phyloP scores from a whole-genome alignment of 2,329 filamentous ascomycete species.

The Neocucurbitaria cava region DNA sequence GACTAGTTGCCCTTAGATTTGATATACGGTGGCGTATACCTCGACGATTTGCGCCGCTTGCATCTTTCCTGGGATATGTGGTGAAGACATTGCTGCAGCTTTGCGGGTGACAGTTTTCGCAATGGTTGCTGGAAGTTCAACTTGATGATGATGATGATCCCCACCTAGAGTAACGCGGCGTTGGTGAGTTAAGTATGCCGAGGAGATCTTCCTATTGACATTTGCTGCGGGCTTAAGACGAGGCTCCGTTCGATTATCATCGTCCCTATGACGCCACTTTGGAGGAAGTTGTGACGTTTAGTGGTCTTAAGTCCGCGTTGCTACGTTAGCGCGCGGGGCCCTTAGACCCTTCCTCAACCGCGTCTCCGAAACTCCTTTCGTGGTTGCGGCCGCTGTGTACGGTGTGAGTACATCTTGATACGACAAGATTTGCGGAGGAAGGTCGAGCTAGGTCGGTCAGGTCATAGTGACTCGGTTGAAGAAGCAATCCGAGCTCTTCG shows the following conservation, averaged over 20 bases:
- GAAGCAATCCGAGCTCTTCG: not conserved
- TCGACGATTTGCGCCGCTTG: conserved; percentile 57
- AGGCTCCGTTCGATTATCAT: not conserved
- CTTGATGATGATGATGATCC: too few relatives aligned
- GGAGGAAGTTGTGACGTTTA: not conserved
- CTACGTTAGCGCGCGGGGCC: not conserved
- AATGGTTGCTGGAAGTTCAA: not conserved
- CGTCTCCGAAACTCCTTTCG: not conserved
- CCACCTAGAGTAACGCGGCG: too few relatives aligned
- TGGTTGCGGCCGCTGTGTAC: not conserved
- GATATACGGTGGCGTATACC: conserved; percentile 28
- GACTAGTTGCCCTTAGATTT: not conserved
- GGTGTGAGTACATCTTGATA: not conserved
- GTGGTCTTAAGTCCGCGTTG: not conserved
- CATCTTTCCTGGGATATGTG: conserved; percentile 54
- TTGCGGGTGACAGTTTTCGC: not conserved
- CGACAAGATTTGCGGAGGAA: not conserved
- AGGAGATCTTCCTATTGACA: not conserved
- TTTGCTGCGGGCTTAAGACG: not conserved
- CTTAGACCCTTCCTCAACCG: not conserved
- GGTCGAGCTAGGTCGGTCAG: not conserved
- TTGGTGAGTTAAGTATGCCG: not conserved
- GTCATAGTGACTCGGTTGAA: not conserved
- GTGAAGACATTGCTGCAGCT: conserved; percentile 10
- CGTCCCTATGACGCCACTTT: not conserved